Evolutionary conservation across 2,329 filamentous ascomycete species (phyloP).

Genomic region (Cladophialophora exuberans): DNA sequence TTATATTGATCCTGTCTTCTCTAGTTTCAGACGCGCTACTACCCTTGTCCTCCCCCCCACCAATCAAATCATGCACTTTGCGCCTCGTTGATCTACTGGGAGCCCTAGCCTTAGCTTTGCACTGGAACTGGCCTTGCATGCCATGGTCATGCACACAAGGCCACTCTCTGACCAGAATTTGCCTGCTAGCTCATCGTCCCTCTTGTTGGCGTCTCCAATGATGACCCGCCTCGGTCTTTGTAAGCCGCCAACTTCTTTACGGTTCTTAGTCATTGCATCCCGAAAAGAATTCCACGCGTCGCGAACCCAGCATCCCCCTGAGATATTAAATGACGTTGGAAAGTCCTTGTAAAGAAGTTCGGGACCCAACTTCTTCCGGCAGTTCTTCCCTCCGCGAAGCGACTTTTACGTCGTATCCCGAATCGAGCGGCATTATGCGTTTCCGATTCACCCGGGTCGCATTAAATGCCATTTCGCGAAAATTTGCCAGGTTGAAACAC

Average conservation of each 20-base stretch:
- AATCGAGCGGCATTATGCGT: not conserved
- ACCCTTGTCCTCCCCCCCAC: not conserved
- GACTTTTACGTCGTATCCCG: not conserved
- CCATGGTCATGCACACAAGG: constrained; percentile 8
- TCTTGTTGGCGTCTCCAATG: not conserved
- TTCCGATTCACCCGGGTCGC: not conserved
- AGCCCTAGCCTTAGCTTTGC: not conserved
- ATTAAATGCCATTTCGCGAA: not conserved
- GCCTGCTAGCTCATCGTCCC: not conserved
- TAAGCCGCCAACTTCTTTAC: constrained; percentile 6
- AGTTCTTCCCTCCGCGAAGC: constrained; percentile 1
- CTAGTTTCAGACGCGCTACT: constrained; percentile 3
- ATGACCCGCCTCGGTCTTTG: constrained; percentile 13
- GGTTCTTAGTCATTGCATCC: constrained; percentile 16
- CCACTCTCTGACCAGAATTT: not conserved
- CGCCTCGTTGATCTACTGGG: not conserved
- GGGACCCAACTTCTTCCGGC: constrained; percentile 1
- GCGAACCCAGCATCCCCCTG: not conserved
- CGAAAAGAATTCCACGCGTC: not conserved
- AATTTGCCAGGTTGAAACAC: not conserved
- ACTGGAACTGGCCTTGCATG: not conserved
- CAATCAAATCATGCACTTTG: not conserved
- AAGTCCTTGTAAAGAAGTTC: not conserved
- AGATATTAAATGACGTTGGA: not conserved
- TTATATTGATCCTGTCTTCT: not conserved